A percentile compares a stretch with the other conserved stretches of the same genome.
Evolutionary conservation across 768 basidiomycete species (phyloP).

Genomic region (Panus rudis): DNA sequence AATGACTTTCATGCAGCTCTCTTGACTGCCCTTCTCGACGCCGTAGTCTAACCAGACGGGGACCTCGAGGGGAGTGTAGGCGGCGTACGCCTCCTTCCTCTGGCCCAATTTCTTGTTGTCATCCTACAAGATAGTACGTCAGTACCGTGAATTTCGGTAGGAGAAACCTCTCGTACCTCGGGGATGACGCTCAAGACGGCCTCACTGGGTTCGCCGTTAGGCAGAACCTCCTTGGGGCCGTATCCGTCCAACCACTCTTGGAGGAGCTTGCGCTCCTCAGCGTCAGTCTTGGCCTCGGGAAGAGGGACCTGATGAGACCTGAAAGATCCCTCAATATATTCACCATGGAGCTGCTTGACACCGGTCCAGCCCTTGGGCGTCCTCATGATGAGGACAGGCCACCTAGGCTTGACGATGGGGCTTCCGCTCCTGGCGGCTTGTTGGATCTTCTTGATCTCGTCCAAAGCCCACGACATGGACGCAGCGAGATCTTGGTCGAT

Average conservation of each 20-base stretch:
- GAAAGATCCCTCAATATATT: conserved; percentile 76
- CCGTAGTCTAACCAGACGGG: conserved; percentile 59
- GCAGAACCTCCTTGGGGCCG: conserved; percentile 59
- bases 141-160: neutral
- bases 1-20: conserved; percentile 72
- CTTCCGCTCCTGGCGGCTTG: conserved; percentile 67
- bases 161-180: conserved; percentile 11
- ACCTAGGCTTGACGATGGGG: conserved; percentile 81
- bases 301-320: conserved; percentile 87
- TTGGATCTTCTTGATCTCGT: conserved; percentile 73
- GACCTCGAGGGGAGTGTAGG: conserved; percentile 51
- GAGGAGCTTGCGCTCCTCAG: conserved; percentile 55
- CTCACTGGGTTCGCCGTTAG: conserved; percentile 43
- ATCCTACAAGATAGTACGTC: conserved; percentile 28
- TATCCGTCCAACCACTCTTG: conserved; percentile 74
- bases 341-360: conserved; percentile 58
- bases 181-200: conserved; percentile 61
- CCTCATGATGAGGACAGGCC: conserved; percentile 82
- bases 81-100: conserved; percentile 59
- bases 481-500: conserved; percentile 78
- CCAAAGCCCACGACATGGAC: conserved; percentile 75
- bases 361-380: conserved; percentile 78
- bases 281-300: conserved; percentile 57
- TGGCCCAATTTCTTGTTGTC: conserved; percentile 57
- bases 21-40: conserved; percentile 46